phyloP scores from a whole-genome alignment of 2,329 filamentous ascomycete species.

The Golovinomyces cichoracearum region DNA sequence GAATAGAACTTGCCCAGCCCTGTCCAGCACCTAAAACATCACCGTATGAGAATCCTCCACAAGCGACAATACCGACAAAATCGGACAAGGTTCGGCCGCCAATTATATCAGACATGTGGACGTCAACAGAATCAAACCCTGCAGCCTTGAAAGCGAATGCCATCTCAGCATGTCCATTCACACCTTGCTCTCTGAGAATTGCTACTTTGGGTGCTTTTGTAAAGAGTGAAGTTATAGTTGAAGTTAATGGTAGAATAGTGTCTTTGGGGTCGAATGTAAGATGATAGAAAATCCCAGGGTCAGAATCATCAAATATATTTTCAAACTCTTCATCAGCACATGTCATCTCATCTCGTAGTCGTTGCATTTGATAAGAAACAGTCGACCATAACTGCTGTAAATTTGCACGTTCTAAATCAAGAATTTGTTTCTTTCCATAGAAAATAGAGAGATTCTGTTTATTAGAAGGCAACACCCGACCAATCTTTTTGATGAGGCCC shows the following conservation, averaged over 20 bases:
- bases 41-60: constrained; percentile 88
- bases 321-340: constrained; percentile 68
- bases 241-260: constrained; percentile 40
- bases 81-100: constrained; percentile 52
- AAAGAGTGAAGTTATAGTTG: constrained; percentile 25
- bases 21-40: constrained; percentile 73
- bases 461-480: constrained; percentile 38
- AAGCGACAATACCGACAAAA: constrained; percentile 77
- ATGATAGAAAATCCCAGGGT: constrained; percentile 67
- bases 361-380: constrained; percentile 80
- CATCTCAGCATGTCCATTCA: constrained; percentile 94
- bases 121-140: constrained; percentile 73
- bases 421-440: constrained; percentile 40
- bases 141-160: constrained; percentile 82
- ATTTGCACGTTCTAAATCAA: constrained; percentile 39
- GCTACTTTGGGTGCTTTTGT: constrained; percentile 47
- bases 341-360: constrained; percentile 60
- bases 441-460: constrained; percentile 58
- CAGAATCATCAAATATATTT: constrained; percentile 43
- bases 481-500: constrained; percentile 63
- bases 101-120: constrained; percentile 89
- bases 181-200: constrained; percentile 81
- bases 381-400: constrained; percentile 73
- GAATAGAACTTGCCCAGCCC: constrained; percentile 83
- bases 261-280: constrained; percentile 55